Base-by-base conservation (phyloP, 306 rosid species). In the Glycine latifolia region DNA sequence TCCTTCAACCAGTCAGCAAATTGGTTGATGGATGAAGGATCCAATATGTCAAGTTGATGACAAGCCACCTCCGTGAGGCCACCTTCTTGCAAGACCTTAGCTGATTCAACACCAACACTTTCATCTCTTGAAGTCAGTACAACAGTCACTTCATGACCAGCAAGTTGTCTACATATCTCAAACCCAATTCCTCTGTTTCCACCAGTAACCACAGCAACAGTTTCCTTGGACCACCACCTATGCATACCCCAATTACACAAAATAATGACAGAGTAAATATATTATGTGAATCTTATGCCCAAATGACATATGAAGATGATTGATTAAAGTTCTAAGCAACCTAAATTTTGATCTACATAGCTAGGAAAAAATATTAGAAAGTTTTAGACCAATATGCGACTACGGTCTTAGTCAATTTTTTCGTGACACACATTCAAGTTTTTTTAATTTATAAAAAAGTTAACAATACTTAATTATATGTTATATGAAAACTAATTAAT, bases 191-290 rank as follows among this genome's bases (percentile, higher is more conserved):
- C 97, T 85, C 99, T 87, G 55, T 91, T 95, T 39, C 97, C 95
- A 76, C 97, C 99, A 0, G 97, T 93, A n/a, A 95, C 99, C 86
- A 93, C 97, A 0, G 94, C 99, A 53, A 95, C n/a, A 10, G 95
- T 93, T 80, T 95, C 97, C 73, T 90, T 87, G 1, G 95, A 90
- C 99, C 99, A 94, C 98, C 98, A 94, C 92, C 98, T 94, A 47
- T 0, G 13, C 55, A 66, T 39, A 43, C 15, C 15, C 52, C 50
- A 53, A 17, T 49, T 20, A 20, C 48, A 62, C 54, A 43, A 43
- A 43, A 6, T 39, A 31, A 49, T 12, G 20, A 26, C 44, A 7
- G 2, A 8, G 10, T 47, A 10, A 39, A 39, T 5, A 39, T 39
- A 39, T 4, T 39, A 39, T 39, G 44, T 39, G 44, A 39, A 43